phyloP scores from a whole-genome alignment of 2,329 filamentous ascomycete genomes.

The Monilinia aucupariae region DNA sequence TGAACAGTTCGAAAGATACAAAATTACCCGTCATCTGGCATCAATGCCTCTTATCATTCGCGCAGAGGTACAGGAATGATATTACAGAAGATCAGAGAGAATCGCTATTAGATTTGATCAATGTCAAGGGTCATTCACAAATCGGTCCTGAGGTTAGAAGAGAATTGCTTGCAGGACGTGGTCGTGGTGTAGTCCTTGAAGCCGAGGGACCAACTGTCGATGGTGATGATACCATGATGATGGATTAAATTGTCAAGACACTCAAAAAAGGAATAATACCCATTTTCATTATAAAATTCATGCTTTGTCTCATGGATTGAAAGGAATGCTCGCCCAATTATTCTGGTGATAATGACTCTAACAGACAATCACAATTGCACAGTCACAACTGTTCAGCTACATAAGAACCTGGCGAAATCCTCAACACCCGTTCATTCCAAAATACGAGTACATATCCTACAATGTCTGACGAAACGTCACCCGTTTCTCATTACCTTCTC shows the following conservation, averaged over 20 bases:
- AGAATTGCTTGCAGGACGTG: constrained; percentile 82
- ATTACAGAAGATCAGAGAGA: constrained; percentile 94
- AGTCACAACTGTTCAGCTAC: not conserved
- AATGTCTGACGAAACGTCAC: too few species aligned
- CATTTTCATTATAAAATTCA: not conserved
- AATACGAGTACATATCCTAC: too few species aligned
- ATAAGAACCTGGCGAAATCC: not conserved
- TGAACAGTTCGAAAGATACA: constrained; percentile 46
- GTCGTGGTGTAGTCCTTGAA: constrained; percentile 69
- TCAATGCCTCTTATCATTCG: constrained; percentile 86
- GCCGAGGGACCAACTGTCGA: constrained; percentile 51
- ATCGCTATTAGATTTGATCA: constrained; percentile 77
- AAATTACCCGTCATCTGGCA: constrained; percentile 94
- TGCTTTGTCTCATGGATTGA: not conserved
- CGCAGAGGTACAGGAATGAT: constrained; percentile 90
- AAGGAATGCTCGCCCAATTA: not conserved
- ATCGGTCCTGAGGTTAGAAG: constrained; percentile 89
- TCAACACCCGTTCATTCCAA: not conserved
- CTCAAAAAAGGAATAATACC: not conserved
- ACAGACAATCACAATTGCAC: not conserved
- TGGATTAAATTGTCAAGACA: constrained; percentile 40
- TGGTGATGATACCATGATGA: constrained; percentile 89
- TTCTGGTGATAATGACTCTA: not conserved
- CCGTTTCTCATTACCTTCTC: too few species aligned
- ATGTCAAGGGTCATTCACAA: constrained; percentile 76